Evolutionary conservation across 2,329 filamentous ascomycete species (phyloP).

Genomic region (Paecilomyces sp.): DNA sequence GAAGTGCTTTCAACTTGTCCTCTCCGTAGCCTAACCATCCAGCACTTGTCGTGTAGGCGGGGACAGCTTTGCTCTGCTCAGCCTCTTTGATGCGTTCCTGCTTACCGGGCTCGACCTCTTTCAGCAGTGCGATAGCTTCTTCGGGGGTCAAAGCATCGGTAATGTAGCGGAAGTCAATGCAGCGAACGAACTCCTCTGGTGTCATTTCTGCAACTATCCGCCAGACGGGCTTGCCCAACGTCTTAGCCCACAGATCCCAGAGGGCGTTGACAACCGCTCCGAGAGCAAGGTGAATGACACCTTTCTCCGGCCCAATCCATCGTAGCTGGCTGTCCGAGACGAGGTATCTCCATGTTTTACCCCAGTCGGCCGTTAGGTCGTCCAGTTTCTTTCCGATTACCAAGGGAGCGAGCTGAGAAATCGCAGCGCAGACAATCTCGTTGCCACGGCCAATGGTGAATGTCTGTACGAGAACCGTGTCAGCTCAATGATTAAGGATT

Average conservation of each 20-base stretch:
- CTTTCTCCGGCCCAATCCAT: constrained; percentile 93
- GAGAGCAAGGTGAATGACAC: constrained; percentile 85
- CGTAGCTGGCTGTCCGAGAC: constrained; percentile 84
- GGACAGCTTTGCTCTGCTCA: constrained; percentile 65
- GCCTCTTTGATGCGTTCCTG: constrained; percentile 65
- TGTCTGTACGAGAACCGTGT: constrained; percentile 19
- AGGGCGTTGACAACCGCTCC: constrained; percentile 84
- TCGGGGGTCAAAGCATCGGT: constrained; percentile 85
- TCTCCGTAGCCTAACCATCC: constrained; percentile 89
- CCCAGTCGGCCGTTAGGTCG: constrained; percentile 73
- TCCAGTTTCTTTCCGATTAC: constrained; percentile 69
- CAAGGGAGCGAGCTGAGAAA: constrained; percentile 68
- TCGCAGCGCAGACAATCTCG: constrained; percentile 83
- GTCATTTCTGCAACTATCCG: constrained; percentile 83
- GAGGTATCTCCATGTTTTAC: constrained; percentile 83
- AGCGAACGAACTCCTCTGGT: constrained; percentile 75
- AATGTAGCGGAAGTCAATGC: constrained; percentile 93
- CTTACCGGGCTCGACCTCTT: constrained; percentile 61
- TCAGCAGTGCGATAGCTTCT: constrained; percentile 68
- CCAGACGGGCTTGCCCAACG: constrained; percentile 81
- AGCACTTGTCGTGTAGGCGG: constrained; percentile 83
- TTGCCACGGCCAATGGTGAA: constrained; percentile 63
- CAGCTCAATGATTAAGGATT: neutral
- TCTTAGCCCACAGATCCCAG: constrained; percentile 95
- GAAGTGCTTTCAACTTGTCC: constrained; percentile 71